Evolutionary conservation across 2,329 filamentous ascomycete genomes (phyloP), one percentile per base, ranked within the genome.

Genomic region (Calonectria ilicicola): DNA sequence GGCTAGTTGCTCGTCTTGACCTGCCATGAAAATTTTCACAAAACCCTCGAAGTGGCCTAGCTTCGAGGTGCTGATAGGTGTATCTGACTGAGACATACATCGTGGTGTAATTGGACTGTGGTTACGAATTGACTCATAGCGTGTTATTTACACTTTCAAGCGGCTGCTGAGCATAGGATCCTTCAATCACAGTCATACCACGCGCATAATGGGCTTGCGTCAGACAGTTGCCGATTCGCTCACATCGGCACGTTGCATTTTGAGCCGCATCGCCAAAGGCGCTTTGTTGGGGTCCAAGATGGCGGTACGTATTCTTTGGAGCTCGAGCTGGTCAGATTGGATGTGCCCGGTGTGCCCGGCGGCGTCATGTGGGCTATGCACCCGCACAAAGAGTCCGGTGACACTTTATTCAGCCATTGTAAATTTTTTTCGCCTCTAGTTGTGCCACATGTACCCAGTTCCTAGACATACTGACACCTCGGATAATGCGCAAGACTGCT

Each of bases 281-380:
- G 67, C 47, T 42, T 40, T 17, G 21, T 40, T 35, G 12, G 23
- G 27, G 14, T 19, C 53, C n/a, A n/a, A 46, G 8, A 15, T 38
- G 14, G 40, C 15, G 64, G 53, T 71, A 67, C 44, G 32, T 32
- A 58, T 42, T 44, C 32, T 21, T 19, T 19, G 9, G 32, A 21
- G 12, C n/a, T 53, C n/a, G n/a, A 47, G 46, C 44, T 64, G 56
- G 58, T 64, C 56, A 58, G 56, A 46, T 53, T 40, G 29, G 26
- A 29, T 29, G 42, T 19, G 46, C 53, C 47, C 56, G 69, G 69
- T 46, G 47, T 58, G 56, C 38, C 46, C 69, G 69, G 69, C 38
- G 64, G 69, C 38, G 64, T 71, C 69, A 71, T 71, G 69, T 67
- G 69, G 69, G 38, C 56, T 46, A 44, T 44, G 46, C 69, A 56